phyloP scores from a whole-genome alignment of 805 yeast genomes.

The Sugiyamaella floridensis region DNA sequence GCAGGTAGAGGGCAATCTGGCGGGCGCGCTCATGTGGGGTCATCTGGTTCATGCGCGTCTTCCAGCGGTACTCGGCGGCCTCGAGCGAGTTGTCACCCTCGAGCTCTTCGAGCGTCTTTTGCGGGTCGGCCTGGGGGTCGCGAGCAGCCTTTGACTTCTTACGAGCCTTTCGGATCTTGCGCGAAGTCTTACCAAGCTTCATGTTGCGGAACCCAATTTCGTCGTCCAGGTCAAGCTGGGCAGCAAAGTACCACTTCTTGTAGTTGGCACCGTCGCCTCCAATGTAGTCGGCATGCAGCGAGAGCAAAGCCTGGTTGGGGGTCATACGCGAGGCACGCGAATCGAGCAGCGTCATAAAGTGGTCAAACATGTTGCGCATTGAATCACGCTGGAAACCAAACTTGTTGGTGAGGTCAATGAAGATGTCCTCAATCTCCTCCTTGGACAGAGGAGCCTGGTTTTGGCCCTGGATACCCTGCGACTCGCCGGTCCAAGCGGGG shows the following conservation, averaged over 20 bases:
- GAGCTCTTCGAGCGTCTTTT: conserved; percentile 56
- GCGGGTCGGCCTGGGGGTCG: conserved; percentile 45
- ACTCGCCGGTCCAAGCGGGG: conserved; percentile 98
- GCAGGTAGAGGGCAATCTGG: conserved; percentile 56
- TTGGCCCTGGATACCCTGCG: background rate
- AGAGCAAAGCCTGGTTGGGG: conserved; percentile 60
- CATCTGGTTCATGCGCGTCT: conserved; percentile 48
- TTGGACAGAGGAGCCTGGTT: conserved; percentile 70
- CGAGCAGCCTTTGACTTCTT: conserved; percentile 42
- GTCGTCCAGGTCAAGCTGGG: conserved; percentile 70
- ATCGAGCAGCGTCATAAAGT: conserved; percentile 71
- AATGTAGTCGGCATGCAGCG: conserved; percentile 83
- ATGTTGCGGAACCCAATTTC: conserved; percentile 51
- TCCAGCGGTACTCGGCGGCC: conserved; percentile 83
- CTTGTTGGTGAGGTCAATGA: conserved; percentile 47
- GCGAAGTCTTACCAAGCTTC: conserved; percentile 45
- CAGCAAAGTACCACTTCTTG: conserved; percentile 87
- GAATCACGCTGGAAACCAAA: conserved; percentile 86
- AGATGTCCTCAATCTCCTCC: conserved; percentile 54
- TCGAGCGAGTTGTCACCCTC: conserved; percentile 53
- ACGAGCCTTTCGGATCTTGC: conserved; percentile 43
- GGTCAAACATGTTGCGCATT: conserved; percentile 72
- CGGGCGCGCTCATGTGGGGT: conserved; percentile 52
- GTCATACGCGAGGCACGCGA: conserved; percentile 78
- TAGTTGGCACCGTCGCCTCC: conserved; percentile 87